Evolutionary conservation across 1,139 yeast species (phyloP).

Genomic region (Chernovozyma aurita): DNA sequence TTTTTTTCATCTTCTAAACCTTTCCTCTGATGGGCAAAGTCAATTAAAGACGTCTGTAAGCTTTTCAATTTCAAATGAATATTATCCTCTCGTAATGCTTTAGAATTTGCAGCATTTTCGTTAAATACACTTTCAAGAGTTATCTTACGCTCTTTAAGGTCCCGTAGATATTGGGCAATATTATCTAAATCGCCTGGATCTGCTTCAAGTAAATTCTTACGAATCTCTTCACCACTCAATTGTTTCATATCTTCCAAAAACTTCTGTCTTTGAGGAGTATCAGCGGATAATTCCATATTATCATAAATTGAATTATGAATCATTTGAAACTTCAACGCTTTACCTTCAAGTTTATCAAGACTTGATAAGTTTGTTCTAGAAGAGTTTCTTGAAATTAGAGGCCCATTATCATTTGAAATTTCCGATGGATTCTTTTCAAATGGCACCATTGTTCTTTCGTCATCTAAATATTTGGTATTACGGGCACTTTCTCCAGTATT

Average conservation of each 20-base stretch:
- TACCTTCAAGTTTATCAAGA: conserved; percentile 40
- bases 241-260: conserved; percentile 16
- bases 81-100: conserved; percentile 6
- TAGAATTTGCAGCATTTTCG: conserved; percentile 8
- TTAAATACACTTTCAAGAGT: conserved; percentile 48
- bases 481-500: conserved; percentile 12
- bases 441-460: background rate
- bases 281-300: conserved; percentile 9
- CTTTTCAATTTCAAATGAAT: conserved; percentile 9
- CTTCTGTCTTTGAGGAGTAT: conserved; percentile 1
- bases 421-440: background rate
- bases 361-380: conserved; percentile 33
- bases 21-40: conserved; percentile 3
- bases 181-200: conserved; percentile 51
- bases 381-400: conserved; percentile 30
- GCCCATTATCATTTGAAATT: conserved; percentile 12
- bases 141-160: conserved; percentile 48
- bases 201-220: conserved; percentile 40
- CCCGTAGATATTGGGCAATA: conserved; percentile 45
- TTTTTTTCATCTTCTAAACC: conserved; percentile 1
- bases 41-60: conserved; percentile 3
- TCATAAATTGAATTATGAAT: conserved; percentile 21
- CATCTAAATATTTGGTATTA: conserved; percentile 3
- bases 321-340: conserved; percentile 30
- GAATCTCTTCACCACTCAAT: conserved; percentile 50